Conservation (phyloP, 208 protist species). For the Crithidia bombi region DNA sequence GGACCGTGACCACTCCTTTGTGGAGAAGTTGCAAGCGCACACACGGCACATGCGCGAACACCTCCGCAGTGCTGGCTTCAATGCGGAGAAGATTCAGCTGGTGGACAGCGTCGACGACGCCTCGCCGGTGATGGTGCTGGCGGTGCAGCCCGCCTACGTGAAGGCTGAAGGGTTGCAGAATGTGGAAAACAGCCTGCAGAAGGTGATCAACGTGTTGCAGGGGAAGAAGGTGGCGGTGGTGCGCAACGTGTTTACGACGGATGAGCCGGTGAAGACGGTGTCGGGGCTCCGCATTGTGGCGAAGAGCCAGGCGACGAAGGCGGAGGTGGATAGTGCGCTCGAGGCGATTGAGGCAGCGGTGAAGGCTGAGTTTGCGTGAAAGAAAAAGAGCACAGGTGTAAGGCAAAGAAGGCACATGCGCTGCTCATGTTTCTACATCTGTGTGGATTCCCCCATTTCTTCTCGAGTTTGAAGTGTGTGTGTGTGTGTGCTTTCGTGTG, state of each 20-base stretch:
- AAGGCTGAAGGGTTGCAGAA: constrained; percentile 33
- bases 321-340: constrained; percentile 51
- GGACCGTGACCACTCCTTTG: constrained; percentile 46
- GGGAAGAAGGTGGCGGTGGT: constrained; percentile 62
- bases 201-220: constrained; percentile 58
- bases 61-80: constrained; percentile 56
- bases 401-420: background rate
- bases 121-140: constrained; percentile 74
- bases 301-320: constrained; percentile 60
- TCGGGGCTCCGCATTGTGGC: constrained; percentile 71
- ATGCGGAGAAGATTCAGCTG: constrained; percentile 62
- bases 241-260: constrained; percentile 68
- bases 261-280: constrained; percentile 58
- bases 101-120: constrained; percentile 61
- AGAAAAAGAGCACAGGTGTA: background rate
- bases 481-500: too few species aligned
- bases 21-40: constrained; percentile 54
- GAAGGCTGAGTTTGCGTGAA: constrained; percentile 59
- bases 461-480: too few species aligned
- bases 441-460: too few species aligned
- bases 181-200: constrained; percentile 68
- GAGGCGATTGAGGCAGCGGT: constrained; percentile 59
- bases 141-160: constrained; percentile 49
- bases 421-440: too few species aligned
- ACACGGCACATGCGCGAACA: constrained; percentile 49